Evolutionary conservation across 2,329 filamentous ascomycete species (phyloP), one percentile per base, ranked within the genome.

Genomic region (Colletotrichum tabaci): DNA sequence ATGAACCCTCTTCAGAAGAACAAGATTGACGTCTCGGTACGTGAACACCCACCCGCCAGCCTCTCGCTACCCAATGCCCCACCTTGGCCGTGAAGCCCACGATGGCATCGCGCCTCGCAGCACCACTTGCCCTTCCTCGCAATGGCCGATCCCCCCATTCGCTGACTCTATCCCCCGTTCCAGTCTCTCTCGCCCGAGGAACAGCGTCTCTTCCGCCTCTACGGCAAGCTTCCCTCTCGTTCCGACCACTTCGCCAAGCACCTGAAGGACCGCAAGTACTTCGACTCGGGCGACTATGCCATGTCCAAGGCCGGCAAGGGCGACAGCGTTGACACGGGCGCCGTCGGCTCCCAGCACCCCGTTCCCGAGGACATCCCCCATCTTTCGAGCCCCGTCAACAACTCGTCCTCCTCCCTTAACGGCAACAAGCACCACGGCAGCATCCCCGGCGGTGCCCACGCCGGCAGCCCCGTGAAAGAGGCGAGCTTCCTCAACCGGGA

Each of bases 1-100:
- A 97, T 98, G 94, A 98, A 98, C 83, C 96, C 96, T 77, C 94
- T 95, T 83, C 94, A 98, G 88, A 95, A 97, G 89, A 98, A 98
- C 89, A 98, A 99, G 88, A 89, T 98, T 79, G 96, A 99, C 85
- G 89, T 98, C 85, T 95, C 90, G 87, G 96, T 98, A 86, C 87
- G 94, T 89, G 38, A 35, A 58, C 61, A 57, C 71, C 35, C 35
- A 38, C 35, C 35, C 10, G 30, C 30, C 73, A 67, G 71, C 67
- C 63, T 53, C 57, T 60, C 66, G 62, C 62, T 73, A 64, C 53
- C 61, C 61, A 62, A 73, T 66, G 61, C 56, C 61, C 67, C 67
- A 49, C 61, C 62, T 66, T 52, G 53, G 42, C 52, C 40, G 47
- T 49, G 26, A 70, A 65, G 61, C 57, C 52, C 44, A 35, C 21